A percentile compares a stretch with the other conserved stretches of the same genome.
Evolutionary conservation across 129 eudicot species (phyloP).

Genomic region (Erigeron canadensis): DNA sequence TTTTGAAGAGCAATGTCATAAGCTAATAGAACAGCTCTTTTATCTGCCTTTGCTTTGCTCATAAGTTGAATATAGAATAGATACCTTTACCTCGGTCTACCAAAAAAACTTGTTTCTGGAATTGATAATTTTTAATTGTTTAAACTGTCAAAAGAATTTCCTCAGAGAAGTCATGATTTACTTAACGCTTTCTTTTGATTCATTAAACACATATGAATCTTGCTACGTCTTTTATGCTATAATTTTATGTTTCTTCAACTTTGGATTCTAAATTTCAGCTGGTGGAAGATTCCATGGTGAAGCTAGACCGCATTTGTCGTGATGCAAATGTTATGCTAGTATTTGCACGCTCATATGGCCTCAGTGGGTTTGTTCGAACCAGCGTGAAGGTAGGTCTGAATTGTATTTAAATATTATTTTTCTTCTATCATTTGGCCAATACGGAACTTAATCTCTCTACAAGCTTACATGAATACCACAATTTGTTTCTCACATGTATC

Average conservation of each 20-base stretch:
- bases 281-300: conserved; percentile 85
- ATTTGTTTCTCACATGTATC: not conserved
- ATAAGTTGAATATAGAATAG: not conserved
- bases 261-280: conserved; percentile 44
- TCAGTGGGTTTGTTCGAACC: conserved; percentile 86
- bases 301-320: conserved; percentile 86
- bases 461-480: not conserved
- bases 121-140: not conserved
- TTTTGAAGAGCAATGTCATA: not conserved
- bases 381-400: conserved; percentile 71
- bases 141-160: not conserved
- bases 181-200: no score
- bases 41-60: conserved; percentile 1
- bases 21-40: not conserved
- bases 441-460: conserved; percentile 2
- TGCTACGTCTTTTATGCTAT: no score
- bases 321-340: conserved; percentile 73
- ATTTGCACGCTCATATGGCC: conserved; percentile 96
- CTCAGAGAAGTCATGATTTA: not conserved
- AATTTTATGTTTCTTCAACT: not conserved
- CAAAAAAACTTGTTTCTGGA: not conserved
- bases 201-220: no score
- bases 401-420: not conserved
- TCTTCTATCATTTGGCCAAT: not conserved
- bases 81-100: not conserved